These are phyloP conservation scores for Brassica hybrid DNA, from an alignment of 441 rosid species.

Conservation along the genomic window DNA sequence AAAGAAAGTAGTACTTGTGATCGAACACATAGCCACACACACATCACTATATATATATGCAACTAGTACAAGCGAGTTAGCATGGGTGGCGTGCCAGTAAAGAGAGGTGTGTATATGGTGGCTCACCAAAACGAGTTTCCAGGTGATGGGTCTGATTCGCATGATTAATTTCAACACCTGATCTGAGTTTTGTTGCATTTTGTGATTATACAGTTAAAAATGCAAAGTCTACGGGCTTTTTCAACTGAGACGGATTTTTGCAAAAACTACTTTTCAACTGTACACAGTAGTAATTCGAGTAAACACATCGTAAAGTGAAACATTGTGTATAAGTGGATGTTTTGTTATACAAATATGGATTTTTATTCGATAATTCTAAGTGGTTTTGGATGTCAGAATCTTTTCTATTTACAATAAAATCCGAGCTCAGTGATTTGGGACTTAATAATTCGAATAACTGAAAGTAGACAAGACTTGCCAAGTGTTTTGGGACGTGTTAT, in stretches of 20 bases:
- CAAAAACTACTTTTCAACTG: background rate
- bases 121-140: constrained; percentile 28
- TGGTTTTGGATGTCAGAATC: background rate
- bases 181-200: constrained; percentile 1
- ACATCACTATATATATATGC: constrained; percentile 17
- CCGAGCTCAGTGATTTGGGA: background rate
- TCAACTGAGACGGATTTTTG: background rate
- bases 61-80: constrained; percentile 13
- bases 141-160: constrained; percentile 37
- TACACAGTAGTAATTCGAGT: background rate
- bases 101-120: constrained; percentile 35
- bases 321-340: background rate
- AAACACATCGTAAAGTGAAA: background rate
- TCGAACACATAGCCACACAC: background rate
- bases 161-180: constrained; percentile 26
- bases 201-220: constrained; percentile 14
- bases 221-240: background rate
- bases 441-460: background rate
- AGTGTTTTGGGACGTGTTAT: constrained; percentile 44
- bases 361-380: background rate
- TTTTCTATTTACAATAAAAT: too few relatives aligned
- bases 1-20: constrained; percentile 27
- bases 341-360: background rate
- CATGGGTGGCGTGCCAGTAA: constrained; percentile 23
- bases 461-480: background rate